Base-by-base conservation (phyloP, 768 basidiomycete species). In the Kwoniella sp. region DNA sequence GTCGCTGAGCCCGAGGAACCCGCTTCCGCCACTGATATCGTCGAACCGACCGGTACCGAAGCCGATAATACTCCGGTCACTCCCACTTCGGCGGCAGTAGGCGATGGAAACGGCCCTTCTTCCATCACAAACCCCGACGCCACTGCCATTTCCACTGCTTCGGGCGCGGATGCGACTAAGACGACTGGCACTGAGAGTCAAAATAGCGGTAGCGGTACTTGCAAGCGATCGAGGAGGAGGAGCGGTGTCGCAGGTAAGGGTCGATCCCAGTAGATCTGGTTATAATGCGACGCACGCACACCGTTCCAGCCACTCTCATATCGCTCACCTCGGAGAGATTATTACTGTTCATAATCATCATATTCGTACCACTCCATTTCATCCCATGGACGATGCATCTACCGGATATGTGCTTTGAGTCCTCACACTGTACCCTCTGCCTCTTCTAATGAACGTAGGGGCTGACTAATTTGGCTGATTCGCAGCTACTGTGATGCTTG, bases 161-260 rank as follows among this genome's bases (percentile, higher is more conserved):
- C 60, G 10, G n/a, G 5, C 24, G 12, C 52, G 19, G 52, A 24
- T 15, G 21, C 58, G 22, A 33, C 58, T 21, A 21, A 9, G 22
- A 13, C 58, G 30, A 25, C 29, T 24, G 22, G 30, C 19, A 25
- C 47, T 26, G 33, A 48, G 40, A 50, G 48, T 2, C 47, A 36
- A 19, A 47, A 22, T 21, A 26, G 48, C 22, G 27, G 48, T 10
- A 53, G 58, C 33, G 40, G 52, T 2, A 25, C 60, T 8, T 53
- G 60, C 13, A 61, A 61, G 44, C 52, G 60, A 54, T 53, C 50
- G n/a, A 44, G 44, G 37, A 61, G 29, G 49, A 60, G 49, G 37
- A 53, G 22, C 30, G 46, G 15, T 48, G 50, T 19, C 26, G 50
- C 30, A 29, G 50, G 49, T 51, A 52, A 60, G 58, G 36, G 30